Evolutionary conservation across 768 basidiomycete genomes (phyloP), one percentile per base, ranked within the genome.

Genomic region (Tricholoma terreum): DNA sequence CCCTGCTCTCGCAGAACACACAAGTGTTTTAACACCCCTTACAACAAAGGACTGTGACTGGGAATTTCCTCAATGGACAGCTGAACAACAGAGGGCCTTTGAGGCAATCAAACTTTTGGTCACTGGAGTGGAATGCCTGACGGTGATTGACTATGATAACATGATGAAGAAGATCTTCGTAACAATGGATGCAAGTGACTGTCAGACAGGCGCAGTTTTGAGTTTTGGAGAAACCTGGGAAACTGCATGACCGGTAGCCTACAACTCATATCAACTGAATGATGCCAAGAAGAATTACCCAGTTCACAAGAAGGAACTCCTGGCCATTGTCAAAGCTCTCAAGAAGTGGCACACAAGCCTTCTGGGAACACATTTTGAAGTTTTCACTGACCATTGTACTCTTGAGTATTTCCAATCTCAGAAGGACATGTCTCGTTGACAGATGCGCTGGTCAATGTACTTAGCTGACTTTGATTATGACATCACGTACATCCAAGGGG

Each of bases 401-500:
- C 62, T 73, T 3, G 69, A 75, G 55, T 49, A 63, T n/a, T 69
- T 76, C 30, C 21, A 46, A 12, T 22, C 8, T 7, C 58, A 59
- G 50, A 56, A 58, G 31, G 56, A 60, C 4, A 42, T 60, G 59
- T 66, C 58, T 22, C 49, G 36, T 43, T 52, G 0, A 11, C 59
- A 2, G 61, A 70, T 0, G 62, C 77, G 1, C 56, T 77, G 2
- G 77, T 73, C 0, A 75, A 77, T 0, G 77, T 81, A 69, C 70
- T 73, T 61, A 58, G 54, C 65, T 0, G 65, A 77, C 21, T 76
- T 65, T 52, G 68, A 75, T 33, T 67, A 64, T 55, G 27, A 57
- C 0, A 73, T 77, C 17, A 50, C 48, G 1, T 77, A 77, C 55
- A 57, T 77, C n/a, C 17, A 31, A 0, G 76, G 74, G 0, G 61